Evolutionary conservation across 805 yeast genomes (phyloP).

Genomic region (Tetrapisispora fleetii): DNA sequence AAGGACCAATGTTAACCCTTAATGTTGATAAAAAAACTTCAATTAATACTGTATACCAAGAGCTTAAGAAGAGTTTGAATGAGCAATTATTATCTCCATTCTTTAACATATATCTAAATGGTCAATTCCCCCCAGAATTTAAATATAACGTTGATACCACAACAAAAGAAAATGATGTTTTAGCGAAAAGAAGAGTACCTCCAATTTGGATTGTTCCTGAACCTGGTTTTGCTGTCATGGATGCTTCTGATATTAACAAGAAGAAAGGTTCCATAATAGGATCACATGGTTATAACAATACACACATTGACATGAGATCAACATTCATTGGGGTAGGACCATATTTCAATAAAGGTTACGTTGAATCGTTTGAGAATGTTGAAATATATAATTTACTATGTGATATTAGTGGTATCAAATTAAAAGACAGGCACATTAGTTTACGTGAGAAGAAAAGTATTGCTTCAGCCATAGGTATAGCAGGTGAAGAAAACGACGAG

Average conservation of each 20-base stretch:
- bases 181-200: conserved; percentile 50
- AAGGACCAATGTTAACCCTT: conserved; percentile 13
- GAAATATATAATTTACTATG: conserved; percentile 71
- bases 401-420: conserved; percentile 40
- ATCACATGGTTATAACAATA: conserved; percentile 76
- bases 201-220: conserved; percentile 81
- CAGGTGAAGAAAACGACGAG: not conserved
- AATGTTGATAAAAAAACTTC: conserved; percentile 4
- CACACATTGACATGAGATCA: conserved; percentile 74
- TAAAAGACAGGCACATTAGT: conserved; percentile 36
- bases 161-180: conserved; percentile 19
- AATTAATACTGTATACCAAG: conserved; percentile 35
- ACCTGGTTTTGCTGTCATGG: conserved; percentile 68
- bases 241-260: conserved; percentile 39
- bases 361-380: conserved; percentile 58
- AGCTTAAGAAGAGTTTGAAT: conserved; percentile 30
- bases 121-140: conserved; percentile 39
- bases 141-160: conserved; percentile 27
- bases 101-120: conserved; percentile 38
- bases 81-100: conserved; percentile 9
- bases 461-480: not conserved
- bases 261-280: conserved; percentile 35
- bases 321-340: conserved; percentile 77
- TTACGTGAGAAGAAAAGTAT: conserved; percentile 38
- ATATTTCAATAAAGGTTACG: conserved; percentile 37